Percentiles rank a stretch among this genome's conserved stretches.
Evolutionary conservation across 805 yeast species (phyloP).

Genomic region (Kodamaea neixiangensis): DNA sequence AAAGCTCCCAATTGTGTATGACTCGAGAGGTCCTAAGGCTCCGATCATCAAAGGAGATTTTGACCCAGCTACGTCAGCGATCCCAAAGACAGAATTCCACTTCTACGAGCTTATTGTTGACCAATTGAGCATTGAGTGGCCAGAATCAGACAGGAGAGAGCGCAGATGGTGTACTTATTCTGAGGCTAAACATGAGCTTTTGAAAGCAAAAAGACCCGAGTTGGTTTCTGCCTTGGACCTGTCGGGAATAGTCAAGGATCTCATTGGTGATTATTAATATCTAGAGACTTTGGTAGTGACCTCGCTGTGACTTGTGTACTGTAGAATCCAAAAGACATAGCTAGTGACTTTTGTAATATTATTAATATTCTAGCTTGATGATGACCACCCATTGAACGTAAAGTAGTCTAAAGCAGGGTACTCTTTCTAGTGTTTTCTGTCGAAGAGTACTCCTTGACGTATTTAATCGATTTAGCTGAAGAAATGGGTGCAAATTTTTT

Average conservation of each 20-base stretch:
- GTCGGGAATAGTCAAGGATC: conserved; percentile 50
- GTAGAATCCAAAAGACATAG: neutral
- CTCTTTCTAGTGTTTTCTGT: too few species aligned
- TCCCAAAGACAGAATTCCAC: conserved; percentile 85
- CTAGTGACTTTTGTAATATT: too few species aligned
- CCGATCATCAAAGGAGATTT: conserved; percentile 37
- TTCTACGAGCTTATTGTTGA: conserved; percentile 75
- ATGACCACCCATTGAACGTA: too few species aligned
- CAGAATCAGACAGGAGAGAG: conserved; percentile 64
- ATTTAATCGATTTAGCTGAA: too few species aligned
- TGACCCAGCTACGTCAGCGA: conserved; percentile 34
- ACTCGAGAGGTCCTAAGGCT: conserved; percentile 45
- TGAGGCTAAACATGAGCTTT: conserved; percentile 65
- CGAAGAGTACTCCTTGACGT: neutral
- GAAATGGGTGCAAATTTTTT: too few species aligned
- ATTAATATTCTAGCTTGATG: too few species aligned
- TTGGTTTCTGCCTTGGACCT: conserved; percentile 61
- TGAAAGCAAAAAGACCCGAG: conserved; percentile 63
- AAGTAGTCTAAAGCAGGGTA: too few species aligned
- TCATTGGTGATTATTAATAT: neutral
- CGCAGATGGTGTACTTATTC: conserved; percentile 75
- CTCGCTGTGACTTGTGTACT: neutral
- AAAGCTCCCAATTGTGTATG: conserved; percentile 67
- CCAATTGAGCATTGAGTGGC: conserved; percentile 65
- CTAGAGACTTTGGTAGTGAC: too few species aligned